Percentiles rank a stretch among this genome's conserved stretches.
phyloP scores from a whole-genome alignment of 257 asterid genomes.

The Ocimum tenuiflorum region DNA sequence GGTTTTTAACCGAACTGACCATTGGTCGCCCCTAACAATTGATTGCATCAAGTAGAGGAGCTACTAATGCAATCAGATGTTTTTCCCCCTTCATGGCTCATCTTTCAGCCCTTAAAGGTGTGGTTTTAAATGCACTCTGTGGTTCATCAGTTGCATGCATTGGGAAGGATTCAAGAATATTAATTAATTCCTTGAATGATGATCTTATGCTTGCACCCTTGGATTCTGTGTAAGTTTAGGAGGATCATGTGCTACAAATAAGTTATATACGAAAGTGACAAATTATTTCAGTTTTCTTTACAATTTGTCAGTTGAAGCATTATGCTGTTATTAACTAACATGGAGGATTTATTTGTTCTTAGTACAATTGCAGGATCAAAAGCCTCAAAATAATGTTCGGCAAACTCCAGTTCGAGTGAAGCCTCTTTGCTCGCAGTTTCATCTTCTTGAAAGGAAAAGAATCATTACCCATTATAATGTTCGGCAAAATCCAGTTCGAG shows the following conservation, averaged over 20 bases:
- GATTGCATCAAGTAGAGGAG: background rate
- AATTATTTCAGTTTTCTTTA: background rate
- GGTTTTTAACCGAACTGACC: too few species aligned
- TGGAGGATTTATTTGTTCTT: conserved; percentile 13
- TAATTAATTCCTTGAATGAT: background rate
- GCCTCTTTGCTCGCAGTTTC: conserved; percentile 30
- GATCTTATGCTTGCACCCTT: background rate
- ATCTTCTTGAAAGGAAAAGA: conserved; percentile 26
- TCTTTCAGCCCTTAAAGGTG: background rate
- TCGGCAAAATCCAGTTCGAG: too few species aligned
- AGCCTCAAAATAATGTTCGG: conserved; percentile 24
- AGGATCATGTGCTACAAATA: background rate
- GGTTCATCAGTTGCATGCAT: conserved; percentile 5
- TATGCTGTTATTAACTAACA: background rate
- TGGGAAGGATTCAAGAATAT: background rate
- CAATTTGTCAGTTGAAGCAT: background rate
- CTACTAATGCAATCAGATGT: background rate
- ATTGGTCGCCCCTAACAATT: too few species aligned
- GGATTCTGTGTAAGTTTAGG: background rate
- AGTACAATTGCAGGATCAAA: conserved; percentile 30
- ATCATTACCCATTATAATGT: conserved; percentile 6
- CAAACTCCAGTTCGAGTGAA: conserved; percentile 27
- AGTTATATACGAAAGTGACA: background rate
- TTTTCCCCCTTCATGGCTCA: background rate
- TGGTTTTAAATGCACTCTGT: background rate